Evolutionary conservation across 805 yeast species (phyloP), one percentile per base, ranked within the genome.

Genomic region (Scheffersomyces coipomensis): DNA sequence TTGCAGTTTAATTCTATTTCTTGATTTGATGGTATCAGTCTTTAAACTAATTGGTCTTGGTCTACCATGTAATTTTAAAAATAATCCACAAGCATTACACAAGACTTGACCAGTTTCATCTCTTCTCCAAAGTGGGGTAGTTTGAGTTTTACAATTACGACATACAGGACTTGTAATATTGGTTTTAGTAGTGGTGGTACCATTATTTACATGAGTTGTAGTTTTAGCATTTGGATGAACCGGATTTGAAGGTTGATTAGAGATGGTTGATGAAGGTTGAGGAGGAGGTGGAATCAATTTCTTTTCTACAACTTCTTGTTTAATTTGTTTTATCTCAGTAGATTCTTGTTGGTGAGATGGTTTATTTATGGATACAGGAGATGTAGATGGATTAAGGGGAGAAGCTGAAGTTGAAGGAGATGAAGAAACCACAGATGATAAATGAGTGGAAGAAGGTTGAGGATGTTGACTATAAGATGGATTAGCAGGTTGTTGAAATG

Each of bases 121-220:
- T 47, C 97, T 74, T 62, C 97, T 76, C 97, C 97, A 90, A 21
- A 90, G 68, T 1, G 98, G 97, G 2, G 98, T 90, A 1, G 93
- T 90, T 42, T 88, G 85, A 2, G 98, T 90, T 53, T 83, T 78
- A 66, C 98, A 90, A 62, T 90, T 90, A 51, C 85, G 87, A 60
- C 98, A 90, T 17, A 83, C 75, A 4, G 95, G 88, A 24, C 79
- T 68, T 11, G 82, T 61, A 44, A 79, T 76, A 52, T 77, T 81
- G 13, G 81, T 71, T 48, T 79, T 81, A 13, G 83, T 71, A n/a
- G 85, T 79, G 18, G 84, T 76, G 27, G 83, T 70, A 21, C 85
- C 85, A 50, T 78, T 79, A 19, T 69, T 65, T 23, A 77, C 69
- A 43, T 73, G 78, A 25, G 79, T 74, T 8, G 83, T 79, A 3